These are phyloP conservation scores for Vitis rotundifolia DNA, from an alignment of 164 flowering plant species.

Conservation along the genomic window DNA sequence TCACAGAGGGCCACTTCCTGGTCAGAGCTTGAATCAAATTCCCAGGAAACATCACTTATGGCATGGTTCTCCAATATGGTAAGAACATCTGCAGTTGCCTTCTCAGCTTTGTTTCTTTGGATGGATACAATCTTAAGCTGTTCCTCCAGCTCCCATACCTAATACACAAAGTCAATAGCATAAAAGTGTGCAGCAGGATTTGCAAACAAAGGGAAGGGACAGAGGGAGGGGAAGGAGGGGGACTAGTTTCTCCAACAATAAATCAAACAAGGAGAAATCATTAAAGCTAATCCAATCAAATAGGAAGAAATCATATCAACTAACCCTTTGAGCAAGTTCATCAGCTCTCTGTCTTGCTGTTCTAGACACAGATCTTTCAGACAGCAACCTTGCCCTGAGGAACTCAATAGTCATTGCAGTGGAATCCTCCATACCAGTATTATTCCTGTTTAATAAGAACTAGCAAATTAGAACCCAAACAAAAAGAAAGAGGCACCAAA, in stretches of 20 bases:
- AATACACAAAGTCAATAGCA: conserved; percentile 6
- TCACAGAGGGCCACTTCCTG: conserved; percentile 38
- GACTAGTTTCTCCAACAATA: neutral
- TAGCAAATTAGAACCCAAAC: conserved; percentile 2
- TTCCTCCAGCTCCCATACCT: conserved; percentile 85
- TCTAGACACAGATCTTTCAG: conserved; percentile 86
- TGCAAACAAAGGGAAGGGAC: neutral
- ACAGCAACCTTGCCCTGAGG: conserved; percentile 78
- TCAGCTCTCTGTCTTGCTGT: conserved; percentile 82
- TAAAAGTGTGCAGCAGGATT: neutral
- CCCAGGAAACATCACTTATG: conserved; percentile 56
- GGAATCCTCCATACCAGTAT: conserved; percentile 53
- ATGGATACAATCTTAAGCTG: conserved; percentile 66
- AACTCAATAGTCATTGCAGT: conserved; percentile 73
- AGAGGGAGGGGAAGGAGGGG: neutral
- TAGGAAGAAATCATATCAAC: conserved; percentile 17
- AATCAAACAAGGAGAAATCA: neutral
- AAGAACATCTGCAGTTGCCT: conserved; percentile 76
- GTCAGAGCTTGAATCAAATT: conserved; percentile 62
- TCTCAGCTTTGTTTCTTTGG: conserved; percentile 80
- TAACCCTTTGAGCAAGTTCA: conserved; percentile 73
- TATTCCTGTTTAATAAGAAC: conserved; percentile 26
- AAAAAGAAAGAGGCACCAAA: neutral
- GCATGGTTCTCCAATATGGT: conserved; percentile 67
- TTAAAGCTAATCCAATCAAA: conserved; percentile 41